Base-by-base conservation (phyloP, 768 basidiomycete genomes). In the Tulasnella sp. region DNA sequence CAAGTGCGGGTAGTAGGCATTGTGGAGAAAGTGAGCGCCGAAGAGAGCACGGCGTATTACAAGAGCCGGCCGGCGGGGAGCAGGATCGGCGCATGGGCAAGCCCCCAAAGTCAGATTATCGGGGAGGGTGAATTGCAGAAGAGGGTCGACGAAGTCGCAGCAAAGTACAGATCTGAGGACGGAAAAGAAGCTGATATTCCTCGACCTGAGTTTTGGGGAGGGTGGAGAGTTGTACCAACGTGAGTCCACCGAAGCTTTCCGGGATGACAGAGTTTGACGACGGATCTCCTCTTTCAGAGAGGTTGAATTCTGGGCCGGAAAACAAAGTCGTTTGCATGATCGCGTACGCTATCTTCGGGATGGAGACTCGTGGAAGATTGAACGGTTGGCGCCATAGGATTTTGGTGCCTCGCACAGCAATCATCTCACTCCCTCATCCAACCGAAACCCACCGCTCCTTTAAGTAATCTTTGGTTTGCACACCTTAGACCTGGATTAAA, bases 291-390 rank as follows among this genome's bases (percentile, higher is more conserved):
- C 40, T 4, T 67, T 42, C 77, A 97, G 95, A 73, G 96, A 98
- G 81, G 84, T 98, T 67, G 96, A 98, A 78, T 98, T 98, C 79
- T 98, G 96, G 96, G 85, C 86, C n/a, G 96, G 96, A 36, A 91
- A 94, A 77, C 92, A 93, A n/a, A 95, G 93, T 32, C 86, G 96
- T 42, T 82, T 98, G 66, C 95, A 98, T 76, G 95, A 98, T 79
- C 89, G 95, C 59, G 86, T 96, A 74, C 87, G 87, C 32, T 94
- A 94, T 79, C 81, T 86, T 66, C 87, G 87, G n/a, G 78, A 80
- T 22, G 47, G 83, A 0, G 84, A 85, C 14, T 85, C 85, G 59
- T 97, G 95, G 95, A 87, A 82, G 78, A 86, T 94, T 67, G 89
- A 94, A 68, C 83, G 93, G 69, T 82, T 96, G 69, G 85, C 92